Percentiles rank a stretch among this genome's conserved stretches.
These are phyloP conservation scores for Tolypocladium pustulatum DNA, from an alignment of 2,329 filamentous ascomycete species.

Conservation along the genomic window DNA sequence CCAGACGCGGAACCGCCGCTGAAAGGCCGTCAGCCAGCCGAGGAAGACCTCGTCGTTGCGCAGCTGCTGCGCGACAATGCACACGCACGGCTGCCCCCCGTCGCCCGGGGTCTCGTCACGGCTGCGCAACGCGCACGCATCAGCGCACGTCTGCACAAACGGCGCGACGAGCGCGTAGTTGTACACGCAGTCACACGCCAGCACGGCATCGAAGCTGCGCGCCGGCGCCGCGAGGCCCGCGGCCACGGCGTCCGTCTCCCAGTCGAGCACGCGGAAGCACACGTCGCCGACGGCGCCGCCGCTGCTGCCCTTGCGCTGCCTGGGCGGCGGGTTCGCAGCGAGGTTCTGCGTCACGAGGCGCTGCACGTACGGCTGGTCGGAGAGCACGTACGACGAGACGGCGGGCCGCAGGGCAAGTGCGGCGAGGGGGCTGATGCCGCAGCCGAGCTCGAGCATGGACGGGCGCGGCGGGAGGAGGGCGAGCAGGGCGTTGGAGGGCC, in stretches of 20 bases:
- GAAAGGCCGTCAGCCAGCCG: conserved; percentile 63
- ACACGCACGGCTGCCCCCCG: conserved; percentile 46
- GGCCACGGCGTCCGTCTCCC: conserved; percentile 59
- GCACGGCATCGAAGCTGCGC: conserved; percentile 55
- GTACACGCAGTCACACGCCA: conserved; percentile 93
- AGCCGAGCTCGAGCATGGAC: conserved; percentile 75
- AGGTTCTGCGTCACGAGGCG: conserved; percentile 71
- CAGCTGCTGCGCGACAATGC: conserved; percentile 81
- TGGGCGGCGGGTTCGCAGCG: conserved; percentile 38
- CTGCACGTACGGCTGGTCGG: conserved; percentile 80
- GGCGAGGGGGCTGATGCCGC: conserved; percentile 74
- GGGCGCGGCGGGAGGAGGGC: conserved; percentile 34
- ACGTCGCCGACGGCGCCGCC: conserved; percentile 27
- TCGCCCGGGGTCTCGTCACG: conserved; percentile 2
- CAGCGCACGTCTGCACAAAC: conserved; percentile 70
- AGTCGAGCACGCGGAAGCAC: conserved; percentile 59
- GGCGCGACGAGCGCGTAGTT: conserved; percentile 78
- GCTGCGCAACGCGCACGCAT: conserved; percentile 54
- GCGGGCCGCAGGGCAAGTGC: conserved; percentile 55
- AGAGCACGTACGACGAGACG: conserved; percentile 61
- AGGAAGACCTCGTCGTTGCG: conserved; percentile 79
- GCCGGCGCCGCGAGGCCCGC: conserved; percentile 22
- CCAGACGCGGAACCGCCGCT: conserved; percentile 61
- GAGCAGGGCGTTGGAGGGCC: conserved; percentile 53
- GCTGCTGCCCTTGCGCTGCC: background rate